Base-by-base conservation (phyloP, 768 basidiomycete species). In the Asterophora parasitica region DNA sequence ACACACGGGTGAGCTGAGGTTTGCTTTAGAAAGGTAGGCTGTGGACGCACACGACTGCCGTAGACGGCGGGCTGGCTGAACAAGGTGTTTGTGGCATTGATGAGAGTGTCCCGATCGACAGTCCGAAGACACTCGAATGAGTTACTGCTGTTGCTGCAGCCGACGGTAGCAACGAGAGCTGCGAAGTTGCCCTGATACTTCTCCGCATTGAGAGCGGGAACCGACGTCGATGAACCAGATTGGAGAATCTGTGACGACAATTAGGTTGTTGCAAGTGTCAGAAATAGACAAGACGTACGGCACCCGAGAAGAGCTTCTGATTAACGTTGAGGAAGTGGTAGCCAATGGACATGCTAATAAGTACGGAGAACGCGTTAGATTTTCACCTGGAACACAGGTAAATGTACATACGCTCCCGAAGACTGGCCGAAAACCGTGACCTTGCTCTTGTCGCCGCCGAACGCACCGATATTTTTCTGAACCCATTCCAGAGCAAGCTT, bases 401-500 rank as follows among this genome's bases (percentile, higher is more conserved):
- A 58, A n/a, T 68, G 68, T 53, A 74, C 74, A 15, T 40, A 56
- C 58, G 79, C 75, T 5, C 80, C 79, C 7, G 79, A 80, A 34
- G 72, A 75, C 51, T 81, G 70, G n/a, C 80, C 81, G 43, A 74
- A 74, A 20, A 75, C 59, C 2, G 77, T 79, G 2, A 81, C 76
- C 52, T 70, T 64, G 17, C 41, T 56, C 19, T 53, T 51, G 47
- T 60, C 57, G 11, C 58, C 58, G 2, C 85, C 83, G 52, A 85
- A 87, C 0, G 61, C 60, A 12, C 54, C 66, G 36, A 85, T 82
- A 53, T 86, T 77, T 17, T 70, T 61, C 54, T 84, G 78, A 0
- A 85, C 73, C 84, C 77, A 81, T 52, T 68, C 53, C 8, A 78
- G 57, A 1, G 75, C 77, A 26, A 66, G 49, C 12, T 70, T 54